Conservation (phyloP, 2,329 filamentous ascomycete species). For the Aspergillus vadensis region DNA sequence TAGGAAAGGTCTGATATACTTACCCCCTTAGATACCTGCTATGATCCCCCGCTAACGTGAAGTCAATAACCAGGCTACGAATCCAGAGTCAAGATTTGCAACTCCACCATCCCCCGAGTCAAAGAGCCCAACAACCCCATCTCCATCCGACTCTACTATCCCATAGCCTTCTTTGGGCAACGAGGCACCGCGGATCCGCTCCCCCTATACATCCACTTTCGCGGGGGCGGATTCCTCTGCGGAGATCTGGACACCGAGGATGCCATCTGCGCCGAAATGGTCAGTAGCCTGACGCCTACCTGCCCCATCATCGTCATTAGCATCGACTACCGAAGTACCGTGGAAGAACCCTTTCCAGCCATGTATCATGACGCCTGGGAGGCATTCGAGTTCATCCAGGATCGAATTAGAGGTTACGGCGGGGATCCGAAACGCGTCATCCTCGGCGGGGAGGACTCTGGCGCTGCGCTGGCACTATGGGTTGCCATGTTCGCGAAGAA, state of each 20-base stretch:
- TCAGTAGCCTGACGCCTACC: constrained; percentile 30
- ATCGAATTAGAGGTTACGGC: constrained; percentile 38
- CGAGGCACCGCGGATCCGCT: constrained; percentile 26
- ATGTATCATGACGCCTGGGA: constrained; percentile 58
- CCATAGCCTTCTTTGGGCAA: neutral
- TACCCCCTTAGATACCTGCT: too few species aligned
- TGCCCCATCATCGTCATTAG: constrained; percentile 52
- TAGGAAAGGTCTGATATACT: too few species aligned
- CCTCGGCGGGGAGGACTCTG: constrained; percentile 54
- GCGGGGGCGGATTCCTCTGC: constrained; percentile 61
- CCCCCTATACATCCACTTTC: constrained; percentile 56
- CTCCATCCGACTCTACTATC: neutral
- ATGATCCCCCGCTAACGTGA: too few species aligned
- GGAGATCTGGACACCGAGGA: constrained; percentile 59
- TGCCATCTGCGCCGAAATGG: constrained; percentile 52
- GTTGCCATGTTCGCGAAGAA: constrained; percentile 46
- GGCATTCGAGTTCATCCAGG: constrained; percentile 57
- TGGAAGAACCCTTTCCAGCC: constrained; percentile 55
- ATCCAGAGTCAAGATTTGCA: neutral
- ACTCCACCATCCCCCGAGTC: neutral
- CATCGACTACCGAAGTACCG: constrained; percentile 62
- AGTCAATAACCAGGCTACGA: too few species aligned
- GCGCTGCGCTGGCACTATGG: constrained; percentile 48
- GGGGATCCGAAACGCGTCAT: constrained; percentile 46
- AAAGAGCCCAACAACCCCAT: neutral